Evolutionary conservation across 1,284 basidiomycete genomes (phyloP).

Genomic region (Pisolithus thermaeus): DNA sequence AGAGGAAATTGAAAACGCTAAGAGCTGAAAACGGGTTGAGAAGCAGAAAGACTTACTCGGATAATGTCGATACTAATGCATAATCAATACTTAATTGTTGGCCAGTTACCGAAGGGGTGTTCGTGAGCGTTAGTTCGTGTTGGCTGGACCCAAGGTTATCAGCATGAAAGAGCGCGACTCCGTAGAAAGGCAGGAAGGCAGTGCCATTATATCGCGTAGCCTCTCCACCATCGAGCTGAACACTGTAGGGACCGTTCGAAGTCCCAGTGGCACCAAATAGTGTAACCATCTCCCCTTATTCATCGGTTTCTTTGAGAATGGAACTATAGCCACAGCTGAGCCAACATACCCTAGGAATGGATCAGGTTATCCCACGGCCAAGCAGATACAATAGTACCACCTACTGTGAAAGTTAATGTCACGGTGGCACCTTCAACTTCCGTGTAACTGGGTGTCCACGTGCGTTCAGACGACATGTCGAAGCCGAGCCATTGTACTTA

Average conservation of each 20-base stretch:
- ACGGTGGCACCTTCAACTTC: too few relatives aligned
- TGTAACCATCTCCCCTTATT: conserved; percentile 8
- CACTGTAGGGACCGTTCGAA: conserved; percentile 3
- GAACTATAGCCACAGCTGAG: too few relatives aligned
- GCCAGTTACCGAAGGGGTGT: conserved; percentile 2
- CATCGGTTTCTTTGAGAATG: too few relatives aligned
- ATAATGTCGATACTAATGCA: neutral
- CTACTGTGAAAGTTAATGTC: too few relatives aligned
- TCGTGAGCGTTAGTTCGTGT: conserved; percentile 5
- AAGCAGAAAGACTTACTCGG: neutral
- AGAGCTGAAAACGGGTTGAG: neutral
- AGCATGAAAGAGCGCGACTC: conserved; percentile 8
- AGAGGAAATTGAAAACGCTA: neutral
- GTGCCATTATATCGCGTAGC: neutral
- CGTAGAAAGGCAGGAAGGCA: neutral
- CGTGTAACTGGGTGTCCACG: too few relatives aligned
- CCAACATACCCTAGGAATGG: too few relatives aligned
- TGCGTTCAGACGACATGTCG: too few relatives aligned
- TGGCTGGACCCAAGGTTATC: conserved; percentile 10
- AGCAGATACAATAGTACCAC: too few relatives aligned
- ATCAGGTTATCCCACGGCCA: too few relatives aligned
- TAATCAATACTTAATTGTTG: neutral
- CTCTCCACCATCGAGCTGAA: neutral
- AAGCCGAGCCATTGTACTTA: conserved; percentile 4
- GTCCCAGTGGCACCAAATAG: conserved; percentile 9